Percentiles rank a stretch among this genome's conserved stretches.
Evolutionary conservation across 2,329 filamentous ascomycete genomes (phyloP).

Genomic region (Fusarium heterosporum): DNA sequence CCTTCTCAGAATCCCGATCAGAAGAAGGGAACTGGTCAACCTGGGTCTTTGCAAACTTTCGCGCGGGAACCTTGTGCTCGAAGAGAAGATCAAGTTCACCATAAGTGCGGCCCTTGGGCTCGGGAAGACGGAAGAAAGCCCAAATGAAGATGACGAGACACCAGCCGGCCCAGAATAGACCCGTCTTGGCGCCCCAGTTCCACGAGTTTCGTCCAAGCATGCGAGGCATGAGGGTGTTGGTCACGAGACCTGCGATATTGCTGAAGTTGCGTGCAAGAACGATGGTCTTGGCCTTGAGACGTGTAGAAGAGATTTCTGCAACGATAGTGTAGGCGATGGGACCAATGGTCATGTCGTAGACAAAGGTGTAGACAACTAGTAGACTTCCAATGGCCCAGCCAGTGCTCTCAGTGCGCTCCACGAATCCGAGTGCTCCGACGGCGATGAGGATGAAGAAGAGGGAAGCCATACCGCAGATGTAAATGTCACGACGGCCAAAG

Average conservation of each 20-base stretch:
- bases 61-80: conserved; percentile 56
- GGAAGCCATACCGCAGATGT: conserved; percentile 6
- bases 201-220: conserved; percentile 60
- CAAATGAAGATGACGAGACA: conserved; percentile 59
- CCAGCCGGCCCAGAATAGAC: conserved; percentile 59
- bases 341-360: conserved; percentile 54
- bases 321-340: conserved; percentile 86
- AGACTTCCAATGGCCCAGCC: conserved; percentile 60
- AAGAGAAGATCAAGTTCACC: conserved; percentile 69
- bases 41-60: conserved; percentile 54
- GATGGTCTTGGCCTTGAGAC: conserved; percentile 59
- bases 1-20: conserved; percentile 7
- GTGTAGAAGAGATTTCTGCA: conserved; percentile 61
- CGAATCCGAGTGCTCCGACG: conserved; percentile 53
- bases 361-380: conserved; percentile 57
- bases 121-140: conserved; percentile 65
- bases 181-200: conserved; percentile 62
- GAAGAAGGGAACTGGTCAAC: conserved; percentile 41
- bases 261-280: conserved; percentile 59
- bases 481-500: conserved; percentile 18
- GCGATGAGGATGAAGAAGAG: conserved; percentile 14
- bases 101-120: conserved; percentile 65
- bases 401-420: conserved; percentile 54
- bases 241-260: conserved; percentile 61
- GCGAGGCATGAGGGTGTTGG: conserved; percentile 58